Conservation (phyloP, 78 protist species). For the Goniomonas avonlea region DNA sequence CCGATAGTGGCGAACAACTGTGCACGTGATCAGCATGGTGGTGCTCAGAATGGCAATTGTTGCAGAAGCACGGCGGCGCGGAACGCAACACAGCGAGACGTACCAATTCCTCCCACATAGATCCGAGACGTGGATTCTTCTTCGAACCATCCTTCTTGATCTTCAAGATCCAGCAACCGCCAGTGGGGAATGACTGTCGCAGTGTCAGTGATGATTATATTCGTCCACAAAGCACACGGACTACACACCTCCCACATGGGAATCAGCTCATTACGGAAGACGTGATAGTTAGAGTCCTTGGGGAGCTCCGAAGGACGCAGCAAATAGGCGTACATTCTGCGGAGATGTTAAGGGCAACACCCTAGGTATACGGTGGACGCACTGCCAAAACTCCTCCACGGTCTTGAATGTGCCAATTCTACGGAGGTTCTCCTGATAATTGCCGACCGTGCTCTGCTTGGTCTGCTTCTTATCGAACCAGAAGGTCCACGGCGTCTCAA, state of each 20-base stretch:
- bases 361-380: too few species aligned
- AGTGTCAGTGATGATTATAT: too few species aligned
- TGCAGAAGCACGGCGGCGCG: neutral
- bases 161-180: neutral
- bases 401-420: neutral
- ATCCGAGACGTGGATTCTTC: too few species aligned
- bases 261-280: neutral
- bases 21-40: too few species aligned
- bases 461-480: neutral
- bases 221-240: too few species aligned
- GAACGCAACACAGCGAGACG: neutral
- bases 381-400: slow-evolving; percentile 13
- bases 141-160: neutral
- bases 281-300: too few species aligned
- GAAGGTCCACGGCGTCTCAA: neutral
- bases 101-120: too few species aligned
- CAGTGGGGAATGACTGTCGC: slow-evolving; percentile 11
- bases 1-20: neutral
- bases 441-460: neutral
- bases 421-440: neutral
- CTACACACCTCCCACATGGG: slow-evolving; percentile 16
- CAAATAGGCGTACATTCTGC: too few species aligned
- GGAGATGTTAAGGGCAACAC: too few species aligned
- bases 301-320: too few species aligned
- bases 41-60: too few species aligned